Evolutionary conservation across 768 basidiomycete species (phyloP), one percentile per base, ranked within the genome.

Genomic region (Cystobasidium tubakii): DNA sequence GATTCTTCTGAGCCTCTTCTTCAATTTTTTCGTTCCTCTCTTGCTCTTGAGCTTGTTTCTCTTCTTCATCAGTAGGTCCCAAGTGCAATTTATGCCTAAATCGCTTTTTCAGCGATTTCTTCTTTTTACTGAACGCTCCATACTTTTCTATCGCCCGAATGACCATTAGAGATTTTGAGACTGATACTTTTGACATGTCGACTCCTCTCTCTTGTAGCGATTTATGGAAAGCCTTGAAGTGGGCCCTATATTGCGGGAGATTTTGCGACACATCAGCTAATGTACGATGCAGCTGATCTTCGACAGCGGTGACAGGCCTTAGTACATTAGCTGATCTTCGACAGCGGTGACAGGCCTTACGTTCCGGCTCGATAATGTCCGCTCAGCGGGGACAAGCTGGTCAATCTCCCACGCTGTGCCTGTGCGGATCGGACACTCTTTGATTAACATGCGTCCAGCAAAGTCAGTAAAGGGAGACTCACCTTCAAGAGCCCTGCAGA

Each of bases 281-380:
- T n/a, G n/a, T n/a, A n/a, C n/a, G n/a, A n/a, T n/a, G n/a, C n/a
- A n/a, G n/a, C n/a, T n/a, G n/a, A n/a, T n/a, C n/a, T n/a, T n/a
- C n/a, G n/a, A 27, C 25, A 36, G n/a, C 21, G 21, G n/a, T 17
- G n/a, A n/a, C n/a, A n/a, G n/a, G n/a, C n/a, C n/a, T n/a, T n/a
- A n/a, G n/a, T n/a, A n/a, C n/a, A n/a, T n/a, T n/a, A n/a, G n/a
- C n/a, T n/a, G n/a, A n/a, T n/a, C n/a, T n/a, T n/a, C n/a, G n/a
- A n/a, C n/a, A n/a, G n/a, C n/a, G n/a, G n/a, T n/a, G n/a, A n/a
- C 3, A 44, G 34, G 23, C 7, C 69, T 57, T 27, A 71, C 69
- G 54, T 77, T 1, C 78, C 78, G 6, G 78, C 78, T 19, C 78
- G 78, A 64, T 78, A 78, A 34, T 78, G 78, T 0, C 78, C 78